phyloP scores from a whole-genome alignment of 805 yeast genomes.

The Candida piceae region DNA sequence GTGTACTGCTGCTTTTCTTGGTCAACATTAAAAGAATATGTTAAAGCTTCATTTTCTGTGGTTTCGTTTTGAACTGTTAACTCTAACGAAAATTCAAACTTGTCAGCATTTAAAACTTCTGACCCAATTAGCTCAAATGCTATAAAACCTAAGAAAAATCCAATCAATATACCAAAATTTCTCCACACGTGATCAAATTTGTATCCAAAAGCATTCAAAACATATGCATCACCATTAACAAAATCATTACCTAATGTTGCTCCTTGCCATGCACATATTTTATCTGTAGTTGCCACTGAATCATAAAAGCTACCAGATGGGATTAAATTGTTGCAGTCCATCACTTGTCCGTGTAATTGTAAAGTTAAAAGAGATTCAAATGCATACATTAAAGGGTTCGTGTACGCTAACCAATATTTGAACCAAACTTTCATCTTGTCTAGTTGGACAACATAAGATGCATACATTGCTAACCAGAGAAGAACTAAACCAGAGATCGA shows the following conservation, averaged over 20 bases:
- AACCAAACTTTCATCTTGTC: conserved; percentile 66
- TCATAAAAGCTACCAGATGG: conserved; percentile 55
- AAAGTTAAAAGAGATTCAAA: conserved; percentile 61
- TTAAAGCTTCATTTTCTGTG: no score
- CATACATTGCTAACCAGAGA: conserved; percentile 46
- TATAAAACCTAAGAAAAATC: conserved; percentile 18
- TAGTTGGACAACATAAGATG: conserved; percentile 54
- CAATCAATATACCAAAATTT: conserved; percentile 30
- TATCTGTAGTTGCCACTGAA: conserved; percentile 31
- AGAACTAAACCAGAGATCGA: conserved; percentile 49
- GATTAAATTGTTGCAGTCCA: conserved; percentile 47
- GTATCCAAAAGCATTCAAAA: conserved; percentile 43
- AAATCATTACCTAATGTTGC: conserved; percentile 34
- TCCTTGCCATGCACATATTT: conserved; percentile 44
- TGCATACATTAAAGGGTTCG: conserved; percentile 53
- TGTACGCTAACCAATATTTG: conserved; percentile 51
- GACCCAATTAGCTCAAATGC: conserved; percentile 18
- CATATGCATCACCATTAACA: conserved; percentile 59
- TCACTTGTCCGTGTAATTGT: conserved; percentile 56
- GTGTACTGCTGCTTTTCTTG: no score
- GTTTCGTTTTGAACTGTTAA: no score
- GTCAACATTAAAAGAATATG: no score
- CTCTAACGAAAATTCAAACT: conserved; percentile 13
- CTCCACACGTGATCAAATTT: conserved; percentile 35
- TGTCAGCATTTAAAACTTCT: conserved; percentile 10